Evolutionary conservation across 2,329 filamentous ascomycete species (phyloP).

Genomic region (Penicillium sp.): DNA sequence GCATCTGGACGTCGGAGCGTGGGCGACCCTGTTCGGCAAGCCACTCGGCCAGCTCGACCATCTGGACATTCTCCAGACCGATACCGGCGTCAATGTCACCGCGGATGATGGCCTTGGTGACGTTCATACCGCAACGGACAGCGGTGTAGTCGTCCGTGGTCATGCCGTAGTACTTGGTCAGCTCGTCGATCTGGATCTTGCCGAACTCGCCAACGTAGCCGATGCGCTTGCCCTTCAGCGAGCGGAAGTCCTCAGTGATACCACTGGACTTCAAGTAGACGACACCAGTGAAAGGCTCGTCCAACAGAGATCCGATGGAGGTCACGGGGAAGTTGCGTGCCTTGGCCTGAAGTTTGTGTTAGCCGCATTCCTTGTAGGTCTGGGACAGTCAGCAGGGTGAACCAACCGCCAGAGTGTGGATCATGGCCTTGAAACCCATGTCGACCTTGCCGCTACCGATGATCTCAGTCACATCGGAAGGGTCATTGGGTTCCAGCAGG

Average conservation of each 20-base stretch:
- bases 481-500: conserved; percentile 77
- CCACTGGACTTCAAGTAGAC: conserved; percentile 76
- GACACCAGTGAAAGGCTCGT: conserved; percentile 79
- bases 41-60: conserved; percentile 82
- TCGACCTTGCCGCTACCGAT: conserved; percentile 77
- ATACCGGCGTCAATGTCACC: conserved; percentile 76
- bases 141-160: conserved; percentile 73
- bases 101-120: conserved; percentile 74
- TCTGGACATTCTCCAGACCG: conserved; percentile 80
- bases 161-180: conserved; percentile 79
- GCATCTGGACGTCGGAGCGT: conserved; percentile 74
- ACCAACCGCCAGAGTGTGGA: conserved; percentile 73
- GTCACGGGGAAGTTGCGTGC: conserved; percentile 73
- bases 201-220: conserved; percentile 82
- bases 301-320: conserved; percentile 74
- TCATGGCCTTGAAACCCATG: conserved; percentile 83
- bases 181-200: conserved; percentile 82
- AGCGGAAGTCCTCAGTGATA: conserved; percentile 75
- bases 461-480: conserved; percentile 81
- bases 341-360: conserved; percentile 61
- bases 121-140: conserved; percentile 80
- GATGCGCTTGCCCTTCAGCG: conserved; percentile 75
- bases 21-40: conserved; percentile 66
- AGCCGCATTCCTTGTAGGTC: not conserved
- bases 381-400: not conserved